Conservation (phyloP, 176 grass and related monocot genomes). For the Bothriochloa decipiens region DNA sequence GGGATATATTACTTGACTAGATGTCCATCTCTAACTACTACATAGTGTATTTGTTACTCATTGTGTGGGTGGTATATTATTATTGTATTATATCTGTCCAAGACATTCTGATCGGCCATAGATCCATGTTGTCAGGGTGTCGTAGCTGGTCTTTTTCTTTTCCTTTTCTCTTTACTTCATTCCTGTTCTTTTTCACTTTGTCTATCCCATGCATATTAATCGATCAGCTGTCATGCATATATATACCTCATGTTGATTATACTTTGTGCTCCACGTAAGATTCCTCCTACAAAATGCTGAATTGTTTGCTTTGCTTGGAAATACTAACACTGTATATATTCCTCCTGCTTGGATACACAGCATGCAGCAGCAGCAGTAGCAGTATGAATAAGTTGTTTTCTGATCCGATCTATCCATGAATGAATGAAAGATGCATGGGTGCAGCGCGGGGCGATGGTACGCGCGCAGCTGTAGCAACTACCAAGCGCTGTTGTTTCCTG, state of each 20-base stretch:
- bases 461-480: background rate
- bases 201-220: no score
- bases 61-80: background rate
- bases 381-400: background rate
- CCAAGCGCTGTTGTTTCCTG: background rate
- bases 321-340: background rate
- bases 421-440: background rate
- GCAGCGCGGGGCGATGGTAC: background rate
- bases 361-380: background rate
- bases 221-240: no score
- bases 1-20: background rate
- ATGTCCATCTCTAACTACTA: background rate
- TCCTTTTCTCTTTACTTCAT: constrained; percentile 4
- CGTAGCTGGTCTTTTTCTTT: constrained; percentile 10
- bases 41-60: constrained; percentile 17
- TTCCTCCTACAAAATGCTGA: background rate
- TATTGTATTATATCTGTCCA: constrained; percentile 35
- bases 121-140: constrained; percentile 34
- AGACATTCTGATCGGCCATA: constrained; percentile 28
- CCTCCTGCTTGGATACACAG: background rate
- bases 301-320: background rate
- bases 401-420: background rate
- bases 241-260: no score
- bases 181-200: constrained; percentile 22
- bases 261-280: no score